These are phyloP conservation scores for Apiospora hydei DNA, from an alignment of 2,329 filamentous ascomycete species.

Conservation along the genomic window DNA sequence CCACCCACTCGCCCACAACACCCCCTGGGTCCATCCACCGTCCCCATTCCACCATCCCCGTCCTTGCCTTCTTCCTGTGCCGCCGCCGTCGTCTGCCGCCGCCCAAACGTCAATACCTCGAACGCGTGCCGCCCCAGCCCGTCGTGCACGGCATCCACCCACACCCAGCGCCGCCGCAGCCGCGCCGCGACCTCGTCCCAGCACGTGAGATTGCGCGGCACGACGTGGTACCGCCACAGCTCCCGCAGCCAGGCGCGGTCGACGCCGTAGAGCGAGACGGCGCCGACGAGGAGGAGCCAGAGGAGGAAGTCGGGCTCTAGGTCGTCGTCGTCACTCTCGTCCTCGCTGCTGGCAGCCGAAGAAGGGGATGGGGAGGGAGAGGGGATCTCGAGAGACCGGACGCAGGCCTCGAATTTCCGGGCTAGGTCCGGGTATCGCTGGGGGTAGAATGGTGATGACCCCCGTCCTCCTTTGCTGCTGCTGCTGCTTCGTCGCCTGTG, in stretches of 20 bases:
- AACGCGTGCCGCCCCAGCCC: background rate
- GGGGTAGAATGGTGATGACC: background rate
- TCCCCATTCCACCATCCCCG: background rate
- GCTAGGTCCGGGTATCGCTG: slow-evolving; percentile 3
- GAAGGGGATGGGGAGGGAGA: background rate
- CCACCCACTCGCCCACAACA: slow-evolving; percentile 9
- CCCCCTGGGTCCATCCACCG: background rate
- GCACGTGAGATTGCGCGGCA: background rate
- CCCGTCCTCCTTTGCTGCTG: background rate
- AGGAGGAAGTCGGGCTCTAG: background rate
- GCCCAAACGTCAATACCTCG: background rate
- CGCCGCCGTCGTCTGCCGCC: background rate
- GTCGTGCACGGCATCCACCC: slow-evolving; percentile 1
- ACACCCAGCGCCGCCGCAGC: slow-evolving; percentile 12
- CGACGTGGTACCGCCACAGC: background rate
- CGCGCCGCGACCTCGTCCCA: slow-evolving; percentile 1
- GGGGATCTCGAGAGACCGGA: background rate
- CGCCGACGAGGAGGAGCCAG: slow-evolving; percentile 15
- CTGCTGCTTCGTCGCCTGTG: background rate
- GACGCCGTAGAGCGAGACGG: slow-evolving; percentile 3
- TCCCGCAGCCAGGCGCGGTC: background rate
- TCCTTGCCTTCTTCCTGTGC: background rate
- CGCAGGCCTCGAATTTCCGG: background rate
- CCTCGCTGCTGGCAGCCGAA: no score
- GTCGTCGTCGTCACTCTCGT: background rate